Evolutionary conservation across 2,329 filamentous ascomycete genomes (phyloP).

Genomic region (Exophiala aquamarina): DNA sequence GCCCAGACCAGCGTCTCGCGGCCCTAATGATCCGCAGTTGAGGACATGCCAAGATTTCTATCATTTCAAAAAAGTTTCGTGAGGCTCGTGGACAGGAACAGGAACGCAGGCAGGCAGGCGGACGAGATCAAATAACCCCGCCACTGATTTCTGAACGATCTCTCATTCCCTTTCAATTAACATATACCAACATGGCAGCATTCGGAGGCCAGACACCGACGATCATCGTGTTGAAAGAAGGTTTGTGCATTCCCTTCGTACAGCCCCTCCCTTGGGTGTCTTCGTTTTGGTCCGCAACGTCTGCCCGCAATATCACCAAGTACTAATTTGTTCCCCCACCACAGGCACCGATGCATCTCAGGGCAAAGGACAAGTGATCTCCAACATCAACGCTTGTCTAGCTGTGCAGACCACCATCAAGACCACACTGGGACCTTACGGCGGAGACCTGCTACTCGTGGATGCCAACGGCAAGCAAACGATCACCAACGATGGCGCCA

Average conservation of each 20-base stretch:
- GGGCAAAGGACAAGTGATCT: conserved; percentile 92
- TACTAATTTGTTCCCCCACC: conserved; percentile 25
- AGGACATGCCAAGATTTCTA: conserved; percentile 1
- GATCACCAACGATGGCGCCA: conserved; percentile 98
- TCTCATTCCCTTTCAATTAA: not conserved
- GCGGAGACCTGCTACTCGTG: conserved; percentile 92
- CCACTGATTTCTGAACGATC: not conserved
- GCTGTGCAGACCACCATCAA: conserved; percentile 96
- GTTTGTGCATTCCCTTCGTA: conserved; percentile 53
- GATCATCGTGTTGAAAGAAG: conserved; percentile 97
- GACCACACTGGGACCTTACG: conserved; percentile 92
- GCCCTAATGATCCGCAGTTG: not conserved
- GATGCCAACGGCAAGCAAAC: conserved; percentile 95
- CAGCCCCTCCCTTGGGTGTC: conserved; percentile 27
- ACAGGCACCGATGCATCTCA: conserved; percentile 95
- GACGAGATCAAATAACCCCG: not conserved
- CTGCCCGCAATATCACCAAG: not conserved
- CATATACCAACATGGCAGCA: conserved; percentile 48
- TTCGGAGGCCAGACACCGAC: conserved; percentile 97
- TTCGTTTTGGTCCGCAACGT: not conserved
- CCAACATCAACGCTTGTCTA: conserved; percentile 97
- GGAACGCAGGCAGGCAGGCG: no score
- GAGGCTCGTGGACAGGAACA: no score
- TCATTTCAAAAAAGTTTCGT: conserved; percentile 1
- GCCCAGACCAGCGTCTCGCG: no score